Evolutionary conservation across 768 basidiomycete genomes (phyloP).

Genomic region (Boletus patriciae): DNA sequence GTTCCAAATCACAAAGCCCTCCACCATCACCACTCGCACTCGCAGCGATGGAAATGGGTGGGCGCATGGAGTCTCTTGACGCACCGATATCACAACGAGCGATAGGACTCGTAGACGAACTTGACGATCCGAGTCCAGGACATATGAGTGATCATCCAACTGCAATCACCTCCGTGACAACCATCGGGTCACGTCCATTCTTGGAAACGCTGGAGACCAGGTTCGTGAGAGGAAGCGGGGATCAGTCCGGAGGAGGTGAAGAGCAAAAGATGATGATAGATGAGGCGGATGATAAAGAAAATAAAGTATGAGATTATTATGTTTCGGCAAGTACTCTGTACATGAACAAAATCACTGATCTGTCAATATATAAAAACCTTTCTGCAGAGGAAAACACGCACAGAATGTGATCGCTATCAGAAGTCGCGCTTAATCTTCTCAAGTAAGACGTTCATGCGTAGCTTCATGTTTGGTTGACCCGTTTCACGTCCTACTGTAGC

Average conservation of each 20-base stretch:
- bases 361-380: background rate
- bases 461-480: conserved; percentile 75
- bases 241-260: conserved; percentile 26
- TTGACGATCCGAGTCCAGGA: conserved; percentile 82
- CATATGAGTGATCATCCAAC: conserved; percentile 82
- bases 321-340: background rate
- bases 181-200: conserved; percentile 46
- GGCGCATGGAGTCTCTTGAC: conserved; percentile 38
- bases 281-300: conserved; percentile 50
- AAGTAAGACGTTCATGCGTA: conserved; percentile 83
- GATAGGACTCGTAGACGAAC: conserved; percentile 79
- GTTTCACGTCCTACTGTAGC: conserved; percentile 26
- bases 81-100: conserved; percentile 44
- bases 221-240: conserved; percentile 54
- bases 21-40: conserved; percentile 72
- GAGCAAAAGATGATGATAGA: conserved; percentile 42
- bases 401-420: conserved; percentile 29
- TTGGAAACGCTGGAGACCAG: conserved; percentile 58
- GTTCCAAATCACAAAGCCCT: conserved; percentile 76
- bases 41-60: conserved; percentile 35
- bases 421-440: conserved; percentile 77
- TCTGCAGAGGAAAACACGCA: background rate
- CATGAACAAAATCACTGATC: background rate
- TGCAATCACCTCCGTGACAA: conserved; percentile 65
- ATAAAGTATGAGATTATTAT: conserved; percentile 44